These are phyloP conservation scores for Gossypium bickii DNA, from an alignment of 345 rosid genomes.

Conservation along the genomic window DNA sequence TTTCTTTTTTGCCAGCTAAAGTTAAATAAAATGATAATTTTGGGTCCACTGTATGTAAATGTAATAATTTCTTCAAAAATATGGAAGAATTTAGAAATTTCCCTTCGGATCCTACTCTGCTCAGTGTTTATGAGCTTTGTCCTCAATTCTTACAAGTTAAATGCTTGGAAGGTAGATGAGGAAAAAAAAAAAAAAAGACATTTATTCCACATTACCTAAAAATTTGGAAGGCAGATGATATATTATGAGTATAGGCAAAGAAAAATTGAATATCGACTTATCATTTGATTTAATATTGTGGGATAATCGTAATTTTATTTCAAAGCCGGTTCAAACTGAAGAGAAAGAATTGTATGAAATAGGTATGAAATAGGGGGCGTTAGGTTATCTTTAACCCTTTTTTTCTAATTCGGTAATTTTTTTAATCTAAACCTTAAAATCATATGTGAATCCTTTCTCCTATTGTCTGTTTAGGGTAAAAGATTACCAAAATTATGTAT, in stretches of 20 bases:
- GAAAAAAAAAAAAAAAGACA: background rate
- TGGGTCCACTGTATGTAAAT: background rate
- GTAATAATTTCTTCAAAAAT: background rate
- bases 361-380: too few relatives aligned
- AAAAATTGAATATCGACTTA: too few relatives aligned
- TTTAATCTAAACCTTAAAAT: too few relatives aligned
- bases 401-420: too few relatives aligned
- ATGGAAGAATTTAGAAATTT: background rate
- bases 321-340: too few relatives aligned
- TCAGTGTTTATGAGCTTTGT: background rate
- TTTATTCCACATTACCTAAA: background rate
- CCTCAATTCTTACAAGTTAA: too few relatives aligned
- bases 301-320: too few relatives aligned
- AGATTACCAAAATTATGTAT: too few relatives aligned
- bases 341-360: too few relatives aligned
- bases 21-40: background rate
- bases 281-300: too few relatives aligned
- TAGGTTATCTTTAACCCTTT: rapidly evolving
- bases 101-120: background rate
- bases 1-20: background rate
- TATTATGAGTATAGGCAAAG: too few relatives aligned
- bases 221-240: background rate
- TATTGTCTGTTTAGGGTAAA: too few relatives aligned
- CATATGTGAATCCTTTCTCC: rapidly evolving
- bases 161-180: background rate